Conservation (phyloP, 2,329 filamentous ascomycete species). For the Botrytis sinoallii region DNA sequence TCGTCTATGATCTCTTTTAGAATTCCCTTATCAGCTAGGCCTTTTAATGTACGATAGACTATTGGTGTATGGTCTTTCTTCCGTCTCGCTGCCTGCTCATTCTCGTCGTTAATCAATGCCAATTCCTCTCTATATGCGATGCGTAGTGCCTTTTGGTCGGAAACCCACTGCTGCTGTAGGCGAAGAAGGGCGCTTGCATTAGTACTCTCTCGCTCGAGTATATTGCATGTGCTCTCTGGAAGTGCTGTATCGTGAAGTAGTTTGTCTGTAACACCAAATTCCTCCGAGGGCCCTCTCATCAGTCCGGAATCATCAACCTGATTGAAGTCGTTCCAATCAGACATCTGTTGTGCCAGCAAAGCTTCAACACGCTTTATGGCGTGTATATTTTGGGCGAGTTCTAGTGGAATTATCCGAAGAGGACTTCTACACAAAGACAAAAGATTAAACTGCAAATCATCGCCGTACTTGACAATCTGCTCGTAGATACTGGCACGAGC, state of each 20-base stretch:
- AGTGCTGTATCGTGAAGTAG: constrained; percentile 22
- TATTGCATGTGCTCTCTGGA: constrained; percentile 7
- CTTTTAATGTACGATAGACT: constrained; percentile 66
- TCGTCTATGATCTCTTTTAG: constrained; percentile 46
- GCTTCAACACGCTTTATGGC: constrained; percentile 42
- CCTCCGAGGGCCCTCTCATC: constrained; percentile 19
- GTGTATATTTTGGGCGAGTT: constrained; percentile 45
- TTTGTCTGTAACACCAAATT: constrained; percentile 26
- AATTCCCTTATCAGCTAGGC: constrained; percentile 63
- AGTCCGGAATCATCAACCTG: constrained; percentile 5
- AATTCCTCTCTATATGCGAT: constrained; percentile 50
- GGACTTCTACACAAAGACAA: constrained; percentile 71
- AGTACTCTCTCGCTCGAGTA: constrained; percentile 21
- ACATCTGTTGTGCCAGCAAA: constrained; percentile 40
- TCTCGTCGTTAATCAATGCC: constrained; percentile 46
- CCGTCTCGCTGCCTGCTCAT: constrained; percentile 51
- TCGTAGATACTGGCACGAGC: constrained; percentile 62
- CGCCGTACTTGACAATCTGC: constrained; percentile 65
- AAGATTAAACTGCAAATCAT: constrained; percentile 71
- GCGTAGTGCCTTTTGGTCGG: constrained; percentile 44
- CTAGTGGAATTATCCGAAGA: constrained; percentile 38
- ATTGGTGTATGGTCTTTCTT: constrained; percentile 67
- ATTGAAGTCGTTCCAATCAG: constrained; percentile 45
- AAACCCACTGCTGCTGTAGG: constrained; percentile 42
- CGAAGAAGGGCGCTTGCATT: constrained; percentile 36